Conservation (phyloP, 495 filamentous ascomycete species). For the Tuber borchii region DNA sequence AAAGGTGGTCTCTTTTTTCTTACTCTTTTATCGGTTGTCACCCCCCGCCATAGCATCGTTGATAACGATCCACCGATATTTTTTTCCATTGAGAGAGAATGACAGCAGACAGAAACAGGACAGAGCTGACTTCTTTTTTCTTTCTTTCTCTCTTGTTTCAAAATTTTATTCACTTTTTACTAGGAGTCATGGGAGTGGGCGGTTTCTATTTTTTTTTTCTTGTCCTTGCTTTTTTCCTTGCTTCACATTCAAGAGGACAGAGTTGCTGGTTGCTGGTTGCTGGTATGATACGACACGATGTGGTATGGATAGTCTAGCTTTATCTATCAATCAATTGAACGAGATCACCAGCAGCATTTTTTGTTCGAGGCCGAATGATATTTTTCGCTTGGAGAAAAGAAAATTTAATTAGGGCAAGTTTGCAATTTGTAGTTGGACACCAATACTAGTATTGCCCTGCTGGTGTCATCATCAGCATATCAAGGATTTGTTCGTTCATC, state of each 20-base stretch:
- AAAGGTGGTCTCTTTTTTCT: conserved; percentile 65
- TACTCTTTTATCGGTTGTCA: conserved; percentile 30
- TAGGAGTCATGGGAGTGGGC: not conserved
- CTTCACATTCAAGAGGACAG: not conserved
- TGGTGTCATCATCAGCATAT: not conserved
- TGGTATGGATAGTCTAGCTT: not conserved
- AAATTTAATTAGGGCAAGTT: not conserved
- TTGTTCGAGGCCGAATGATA: not conserved
- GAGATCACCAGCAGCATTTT: not conserved
- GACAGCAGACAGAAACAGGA: not conserved
- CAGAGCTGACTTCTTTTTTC: not conserved
- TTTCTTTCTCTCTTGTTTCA: not conserved
- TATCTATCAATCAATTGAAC: conserved; percentile 1
- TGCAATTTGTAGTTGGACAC: not conserved
- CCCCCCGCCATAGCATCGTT: not conserved
- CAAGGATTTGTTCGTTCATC: not conserved
- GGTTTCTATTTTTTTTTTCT: not conserved
- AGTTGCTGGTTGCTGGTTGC: not conserved
- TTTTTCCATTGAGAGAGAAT: conserved; percentile 11
- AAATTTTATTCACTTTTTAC: not conserved
- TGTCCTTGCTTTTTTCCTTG: not conserved
- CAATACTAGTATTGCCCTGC: not conserved
- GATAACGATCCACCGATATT: conserved; percentile 11
- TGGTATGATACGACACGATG: not conserved
- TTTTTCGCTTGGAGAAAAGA: not conserved